A percentile compares a stretch with the other conserved stretches of the same genome.
phyloP scores from a whole-genome alignment of 768 basidiomycete species.

The Naganishia kalamii region DNA sequence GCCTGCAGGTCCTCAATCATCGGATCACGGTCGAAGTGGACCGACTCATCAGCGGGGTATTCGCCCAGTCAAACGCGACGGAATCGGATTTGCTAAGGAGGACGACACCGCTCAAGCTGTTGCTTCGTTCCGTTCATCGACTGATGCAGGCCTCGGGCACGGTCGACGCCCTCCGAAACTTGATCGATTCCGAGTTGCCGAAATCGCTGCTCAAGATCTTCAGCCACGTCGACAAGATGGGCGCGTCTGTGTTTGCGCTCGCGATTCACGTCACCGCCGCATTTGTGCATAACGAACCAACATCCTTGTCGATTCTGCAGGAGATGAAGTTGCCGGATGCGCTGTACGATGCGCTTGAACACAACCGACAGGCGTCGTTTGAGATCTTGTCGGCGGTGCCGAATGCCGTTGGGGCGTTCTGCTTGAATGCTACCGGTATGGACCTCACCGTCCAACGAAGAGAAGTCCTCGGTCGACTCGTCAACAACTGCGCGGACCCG shows the following conservation, averaged over 20 bases:
- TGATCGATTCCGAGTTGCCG: constrained; percentile 83
- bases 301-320: constrained; percentile 84
- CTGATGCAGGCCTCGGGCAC: constrained; percentile 96
- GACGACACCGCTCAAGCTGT: constrained; percentile 77
- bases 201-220: constrained; percentile 83
- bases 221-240: constrained; percentile 72
- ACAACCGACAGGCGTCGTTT: constrained; percentile 74
- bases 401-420: constrained; percentile 91
- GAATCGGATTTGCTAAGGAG: constrained; percentile 69
- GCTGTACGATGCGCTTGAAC: constrained; percentile 79
- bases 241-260: constrained; percentile 69
- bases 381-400: constrained; percentile 92
- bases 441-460: constrained; percentile 70
- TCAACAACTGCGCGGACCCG: constrained; percentile 74
- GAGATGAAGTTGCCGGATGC: constrained; percentile 81
- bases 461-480: constrained; percentile 74
- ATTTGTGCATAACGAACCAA: constrained; percentile 97
- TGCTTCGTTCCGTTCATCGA: constrained; percentile 84
- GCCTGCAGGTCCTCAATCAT: constrained; percentile 75
- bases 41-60: background rate
- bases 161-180: constrained; percentile 77
- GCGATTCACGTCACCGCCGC: constrained; percentile 90
- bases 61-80: constrained; percentile 35
- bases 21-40: constrained; percentile 62
- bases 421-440: constrained; percentile 84